Percentiles rank a stretch among this genome's conserved stretches.
Conservation (phyloP, 2,329 filamentous ascomycete genomes). For the Blastomyces emzantsi region DNA sequence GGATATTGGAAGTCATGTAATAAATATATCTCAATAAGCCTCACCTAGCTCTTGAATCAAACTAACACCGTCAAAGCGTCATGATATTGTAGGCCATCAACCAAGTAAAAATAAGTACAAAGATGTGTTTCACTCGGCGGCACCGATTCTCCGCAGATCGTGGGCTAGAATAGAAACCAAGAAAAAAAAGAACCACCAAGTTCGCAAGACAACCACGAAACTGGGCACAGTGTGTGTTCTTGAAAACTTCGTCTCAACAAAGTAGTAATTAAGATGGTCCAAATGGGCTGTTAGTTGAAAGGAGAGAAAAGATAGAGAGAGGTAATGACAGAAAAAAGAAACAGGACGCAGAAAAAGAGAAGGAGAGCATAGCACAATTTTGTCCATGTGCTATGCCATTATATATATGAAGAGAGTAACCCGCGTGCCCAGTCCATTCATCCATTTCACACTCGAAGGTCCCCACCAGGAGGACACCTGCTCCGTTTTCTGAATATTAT, state of each 20-base stretch:
- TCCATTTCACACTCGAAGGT: too few relatives aligned
- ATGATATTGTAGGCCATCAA: background rate
- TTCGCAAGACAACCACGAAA: background rate
- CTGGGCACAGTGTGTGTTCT: slow-evolving; percentile 1
- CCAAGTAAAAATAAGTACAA: background rate
- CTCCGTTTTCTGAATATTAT: background rate
- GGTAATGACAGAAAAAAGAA: background rate
- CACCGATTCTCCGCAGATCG: background rate
- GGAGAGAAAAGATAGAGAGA: background rate
- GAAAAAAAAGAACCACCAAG: background rate
- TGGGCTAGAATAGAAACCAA: background rate
- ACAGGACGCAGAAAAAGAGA: background rate
- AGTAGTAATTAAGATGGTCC: background rate
- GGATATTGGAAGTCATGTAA: background rate
- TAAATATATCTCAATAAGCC: background rate
- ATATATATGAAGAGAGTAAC: background rate
- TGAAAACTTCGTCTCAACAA: background rate
- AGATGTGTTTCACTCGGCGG: background rate
- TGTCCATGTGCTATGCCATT: slow-evolving; percentile 5
- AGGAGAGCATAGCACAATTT: background rate
- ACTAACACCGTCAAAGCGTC: background rate
- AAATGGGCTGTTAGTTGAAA: background rate
- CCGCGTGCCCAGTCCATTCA: slow-evolving; percentile 3
- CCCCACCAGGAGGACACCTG: background rate
- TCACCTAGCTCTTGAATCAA: slow-evolving; percentile 4